phyloP scores from a whole-genome alignment of 139 green algal species.

The Picocystis salinarum region DNA sequence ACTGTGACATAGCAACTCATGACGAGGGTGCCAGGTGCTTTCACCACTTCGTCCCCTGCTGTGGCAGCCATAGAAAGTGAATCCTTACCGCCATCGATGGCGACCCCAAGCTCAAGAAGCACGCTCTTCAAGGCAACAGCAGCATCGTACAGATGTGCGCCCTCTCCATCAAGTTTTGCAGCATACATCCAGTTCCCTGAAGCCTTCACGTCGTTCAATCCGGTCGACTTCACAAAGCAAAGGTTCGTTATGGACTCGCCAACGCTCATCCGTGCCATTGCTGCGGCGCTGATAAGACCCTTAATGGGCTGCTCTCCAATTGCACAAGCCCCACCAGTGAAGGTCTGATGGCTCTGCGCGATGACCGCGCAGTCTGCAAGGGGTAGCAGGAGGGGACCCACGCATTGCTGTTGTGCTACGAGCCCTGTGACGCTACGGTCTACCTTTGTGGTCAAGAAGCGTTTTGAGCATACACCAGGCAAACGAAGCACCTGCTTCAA shows the following conservation, averaged over 20 bases:
- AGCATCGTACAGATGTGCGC: slow-evolving; percentile 86
- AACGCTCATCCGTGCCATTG: slow-evolving; percentile 86
- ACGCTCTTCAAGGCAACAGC: slow-evolving; percentile 51
- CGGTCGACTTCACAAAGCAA: slow-evolving; percentile 27
- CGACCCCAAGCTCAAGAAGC: slow-evolving; percentile 70
- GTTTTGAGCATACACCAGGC: slow-evolving; percentile 81
- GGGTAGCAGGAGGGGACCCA: slow-evolving; percentile 79
- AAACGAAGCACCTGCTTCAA: slow-evolving; percentile 69
- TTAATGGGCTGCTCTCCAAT: slow-evolving; percentile 94
- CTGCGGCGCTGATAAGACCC: slow-evolving; percentile 69
- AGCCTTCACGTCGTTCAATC: slow-evolving; percentile 71
- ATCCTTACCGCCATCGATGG: slow-evolving; percentile 96
- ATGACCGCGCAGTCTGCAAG: slow-evolving; percentile 79
- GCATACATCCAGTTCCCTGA: slow-evolving; percentile 99
- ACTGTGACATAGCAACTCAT: slow-evolving; percentile 82
- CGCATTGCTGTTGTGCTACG: slow-evolving; percentile 92
- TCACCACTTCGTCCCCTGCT: slow-evolving; percentile 65
- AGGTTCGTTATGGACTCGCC: slow-evolving; percentile 94
- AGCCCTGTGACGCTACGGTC: slow-evolving; percentile 79
- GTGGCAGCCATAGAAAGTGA: slow-evolving; percentile 87
- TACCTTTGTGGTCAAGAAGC: slow-evolving; percentile 98
- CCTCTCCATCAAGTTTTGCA: slow-evolving; percentile 89
- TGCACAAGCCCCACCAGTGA: slow-evolving; percentile 64
- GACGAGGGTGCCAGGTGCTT: slow-evolving; percentile 88
- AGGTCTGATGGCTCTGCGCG: slow-evolving; percentile 54